Evolutionary conservation across 306 rosid genomes (phyloP).

Genomic region (Pterocarpus macrocarpus): DNA sequence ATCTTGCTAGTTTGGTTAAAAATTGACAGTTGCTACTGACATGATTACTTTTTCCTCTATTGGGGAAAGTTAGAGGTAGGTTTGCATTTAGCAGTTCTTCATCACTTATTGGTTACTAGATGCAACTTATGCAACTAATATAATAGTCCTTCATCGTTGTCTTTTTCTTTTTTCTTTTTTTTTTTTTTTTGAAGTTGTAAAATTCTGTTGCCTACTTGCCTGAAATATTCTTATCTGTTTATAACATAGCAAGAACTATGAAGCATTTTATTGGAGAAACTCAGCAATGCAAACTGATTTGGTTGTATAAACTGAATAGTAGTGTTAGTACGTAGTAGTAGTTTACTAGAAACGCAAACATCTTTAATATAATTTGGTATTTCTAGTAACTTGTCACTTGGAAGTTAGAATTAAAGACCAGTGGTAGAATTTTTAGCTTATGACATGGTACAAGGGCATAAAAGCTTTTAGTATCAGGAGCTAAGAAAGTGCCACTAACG

Average conservation of each 20-base stretch:
- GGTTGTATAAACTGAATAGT: constrained; percentile 2
- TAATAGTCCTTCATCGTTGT: neutral
- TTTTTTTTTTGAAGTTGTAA: neutral
- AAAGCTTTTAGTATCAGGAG: constrained; percentile 9
- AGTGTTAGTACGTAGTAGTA: neutral
- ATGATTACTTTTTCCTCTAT: neutral
- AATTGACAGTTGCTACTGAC: neutral
- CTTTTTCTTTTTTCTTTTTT: neutral
- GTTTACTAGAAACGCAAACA: too few species aligned
- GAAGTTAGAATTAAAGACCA: neutral
- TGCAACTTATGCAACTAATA: neutral
- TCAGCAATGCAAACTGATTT: constrained; percentile 12
- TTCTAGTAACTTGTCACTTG: too few species aligned
- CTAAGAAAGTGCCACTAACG: constrained; percentile 19
- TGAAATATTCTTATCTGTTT: neutral
- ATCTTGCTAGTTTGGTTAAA: constrained; percentile 28
- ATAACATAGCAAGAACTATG: constrained; percentile 14
- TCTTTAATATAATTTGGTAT: too few species aligned
- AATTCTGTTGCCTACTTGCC: neutral
- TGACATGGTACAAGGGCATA: constrained; percentile 8
- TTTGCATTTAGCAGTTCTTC: neutral
- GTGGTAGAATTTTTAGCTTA: constrained; percentile 2
- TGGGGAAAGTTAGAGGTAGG: neutral
- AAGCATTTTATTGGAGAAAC: constrained; percentile 7
- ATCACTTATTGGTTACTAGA: neutral